These are phyloP conservation scores for Saccharomyces mikatae DNA, from an alignment of 805 yeast species.

Conservation along the genomic window DNA sequence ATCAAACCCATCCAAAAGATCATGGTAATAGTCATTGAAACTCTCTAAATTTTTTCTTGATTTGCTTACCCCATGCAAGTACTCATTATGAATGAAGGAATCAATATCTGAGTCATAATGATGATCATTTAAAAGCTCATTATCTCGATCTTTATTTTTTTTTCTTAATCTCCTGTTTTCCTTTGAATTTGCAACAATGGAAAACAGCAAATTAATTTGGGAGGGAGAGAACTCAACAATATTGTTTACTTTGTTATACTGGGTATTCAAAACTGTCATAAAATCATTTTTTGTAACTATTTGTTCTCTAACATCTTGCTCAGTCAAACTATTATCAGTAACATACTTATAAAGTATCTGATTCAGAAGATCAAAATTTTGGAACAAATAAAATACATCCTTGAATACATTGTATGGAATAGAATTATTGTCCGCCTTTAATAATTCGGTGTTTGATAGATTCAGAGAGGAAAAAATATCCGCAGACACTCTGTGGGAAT, in stretches of 20 bases:
- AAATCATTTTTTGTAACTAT: slow-evolving; percentile 33
- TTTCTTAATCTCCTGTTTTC: slow-evolving; percentile 14
- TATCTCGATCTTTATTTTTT: slow-evolving; percentile 2
- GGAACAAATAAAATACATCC: slow-evolving; percentile 33
- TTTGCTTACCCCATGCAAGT: slow-evolving; percentile 16
- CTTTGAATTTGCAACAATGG: slow-evolving; percentile 32
- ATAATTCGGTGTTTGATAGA: slow-evolving; percentile 22
- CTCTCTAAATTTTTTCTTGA: slow-evolving; percentile 15
- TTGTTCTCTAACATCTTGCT: slow-evolving; percentile 23
- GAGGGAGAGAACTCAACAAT: slow-evolving; percentile 35
- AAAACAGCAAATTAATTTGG: slow-evolving; percentile 34
- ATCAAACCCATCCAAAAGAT: slow-evolving; percentile 17
- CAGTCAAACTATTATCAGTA: slow-evolving; percentile 22
- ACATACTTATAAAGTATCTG: slow-evolving; percentile 33
- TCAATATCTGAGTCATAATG: slow-evolving; percentile 24
- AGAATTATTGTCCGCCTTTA: slow-evolving; percentile 26
- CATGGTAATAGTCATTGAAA: slow-evolving; percentile 25
- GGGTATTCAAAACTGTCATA: slow-evolving; percentile 29
- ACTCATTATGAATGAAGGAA: slow-evolving; percentile 23
- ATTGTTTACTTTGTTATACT: slow-evolving; percentile 36
- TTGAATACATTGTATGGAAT: slow-evolving; percentile 32
- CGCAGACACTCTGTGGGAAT: slow-evolving; percentile 34
- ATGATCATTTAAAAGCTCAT: slow-evolving; percentile 8
- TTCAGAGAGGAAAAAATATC: slow-evolving; percentile 30
- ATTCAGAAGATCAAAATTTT: slow-evolving; percentile 35